Percentiles rank a stretch among this genome's conserved stretches.
phyloP scores from a whole-genome alignment of 768 basidiomycete genomes.

The Kwoniella dendrophila region DNA sequence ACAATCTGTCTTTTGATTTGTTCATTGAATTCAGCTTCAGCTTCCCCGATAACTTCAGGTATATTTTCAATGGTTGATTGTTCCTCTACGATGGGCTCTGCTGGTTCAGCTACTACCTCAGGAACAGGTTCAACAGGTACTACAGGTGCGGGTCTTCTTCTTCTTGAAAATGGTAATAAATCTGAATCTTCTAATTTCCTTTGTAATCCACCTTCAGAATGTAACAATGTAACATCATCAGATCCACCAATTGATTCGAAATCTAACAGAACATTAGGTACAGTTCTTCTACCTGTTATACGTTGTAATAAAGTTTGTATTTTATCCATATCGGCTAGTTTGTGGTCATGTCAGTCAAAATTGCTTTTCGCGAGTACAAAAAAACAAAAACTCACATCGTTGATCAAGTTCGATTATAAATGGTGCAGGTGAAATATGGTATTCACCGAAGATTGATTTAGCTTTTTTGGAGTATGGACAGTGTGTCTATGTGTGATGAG shows the following conservation, averaged over 20 bases:
- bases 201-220: slow-evolving; percentile 53
- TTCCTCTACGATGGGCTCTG: background rate
- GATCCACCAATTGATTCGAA: slow-evolving; percentile 54
- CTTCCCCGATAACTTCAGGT: background rate
- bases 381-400: slow-evolving; percentile 41
- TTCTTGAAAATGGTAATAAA: slow-evolving; percentile 26
- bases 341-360: background rate
- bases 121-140: background rate
- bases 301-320: slow-evolving; percentile 50
- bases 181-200: slow-evolving; percentile 37
- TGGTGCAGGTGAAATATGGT: slow-evolving; percentile 45
- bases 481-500: slow-evolving; percentile 52
- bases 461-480: slow-evolving; percentile 56
- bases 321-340: slow-evolving; percentile 46
- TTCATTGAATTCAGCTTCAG: background rate
- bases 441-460: slow-evolving; percentile 47
- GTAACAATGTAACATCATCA: slow-evolving; percentile 54
- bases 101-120: background rate
- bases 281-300: slow-evolving; percentile 54
- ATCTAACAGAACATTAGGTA: slow-evolving; percentile 56
- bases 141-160: background rate
- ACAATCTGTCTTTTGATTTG: too few species aligned
- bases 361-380: background rate
- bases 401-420: slow-evolving; percentile 55
- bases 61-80: background rate